Evolutionary conservation across 2,329 filamentous ascomycete genomes (phyloP).

Genomic region (Emmonsiellopsis sp.): DNA sequence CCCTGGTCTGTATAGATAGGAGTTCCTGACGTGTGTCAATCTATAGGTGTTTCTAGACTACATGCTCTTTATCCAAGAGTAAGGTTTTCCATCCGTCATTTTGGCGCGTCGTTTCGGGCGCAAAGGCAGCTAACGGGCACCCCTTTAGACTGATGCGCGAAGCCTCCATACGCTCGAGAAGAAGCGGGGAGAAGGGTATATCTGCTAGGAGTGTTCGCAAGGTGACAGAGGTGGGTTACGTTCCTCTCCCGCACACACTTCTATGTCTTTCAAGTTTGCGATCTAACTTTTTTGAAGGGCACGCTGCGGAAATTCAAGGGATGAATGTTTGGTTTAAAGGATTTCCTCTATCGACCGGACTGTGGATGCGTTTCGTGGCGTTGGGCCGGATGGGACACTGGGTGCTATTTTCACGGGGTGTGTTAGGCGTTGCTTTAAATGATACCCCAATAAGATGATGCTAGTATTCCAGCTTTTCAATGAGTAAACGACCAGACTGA

Average conservation of each 20-base stretch:
- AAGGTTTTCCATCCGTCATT: constrained; percentile 21
- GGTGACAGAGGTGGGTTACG: constrained; percentile 56
- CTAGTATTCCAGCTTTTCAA: no score
- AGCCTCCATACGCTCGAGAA: constrained; percentile 65
- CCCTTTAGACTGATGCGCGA: constrained; percentile 62
- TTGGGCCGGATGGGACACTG: no score
- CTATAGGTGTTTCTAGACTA: constrained; percentile 74
- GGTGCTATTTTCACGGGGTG: neutral
- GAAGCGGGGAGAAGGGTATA: constrained; percentile 61
- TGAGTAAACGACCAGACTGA: no score
- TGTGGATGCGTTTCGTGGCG: neutral
- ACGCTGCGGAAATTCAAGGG: constrained; percentile 38
- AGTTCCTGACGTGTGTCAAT: neutral
- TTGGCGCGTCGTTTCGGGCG: neutral
- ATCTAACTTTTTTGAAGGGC: constrained; percentile 37
- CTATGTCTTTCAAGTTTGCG: neutral
- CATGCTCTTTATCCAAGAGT: constrained; percentile 66
- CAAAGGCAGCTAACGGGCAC: no score
- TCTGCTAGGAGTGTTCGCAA: constrained; percentile 69
- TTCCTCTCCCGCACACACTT: constrained; percentile 1
- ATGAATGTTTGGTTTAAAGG: neutral
- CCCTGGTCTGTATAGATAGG: neutral
- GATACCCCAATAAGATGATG: no score
- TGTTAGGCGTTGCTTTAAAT: neutral
- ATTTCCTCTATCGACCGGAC: neutral